A percentile compares a stretch with the other conserved stretches of the same genome.
Conservation (phyloP, 2,329 filamentous ascomycete species). For the Cladophialophora exuberans region DNA sequence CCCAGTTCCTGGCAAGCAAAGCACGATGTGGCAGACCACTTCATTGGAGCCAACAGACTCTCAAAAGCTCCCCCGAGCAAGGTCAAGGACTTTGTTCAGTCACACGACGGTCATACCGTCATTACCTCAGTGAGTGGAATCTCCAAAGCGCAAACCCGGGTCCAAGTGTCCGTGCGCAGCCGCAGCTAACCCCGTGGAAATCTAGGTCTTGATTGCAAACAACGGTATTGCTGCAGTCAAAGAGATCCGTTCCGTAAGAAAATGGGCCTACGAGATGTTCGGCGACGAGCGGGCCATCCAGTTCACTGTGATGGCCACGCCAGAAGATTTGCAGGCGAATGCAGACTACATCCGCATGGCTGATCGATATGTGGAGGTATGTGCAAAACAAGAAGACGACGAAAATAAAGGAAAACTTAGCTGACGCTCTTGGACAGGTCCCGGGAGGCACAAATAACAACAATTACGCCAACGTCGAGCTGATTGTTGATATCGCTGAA, state of each 20-base stretch:
- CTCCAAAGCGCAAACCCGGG: neutral
- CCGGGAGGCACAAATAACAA: constrained; percentile 99
- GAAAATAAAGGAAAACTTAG: constrained; percentile 7
- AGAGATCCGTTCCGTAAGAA: constrained; percentile 97
- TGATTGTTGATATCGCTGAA: constrained; percentile 98
- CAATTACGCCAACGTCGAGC: constrained; percentile 99
- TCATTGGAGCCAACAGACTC: constrained; percentile 92
- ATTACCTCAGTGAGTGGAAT: constrained; percentile 82
- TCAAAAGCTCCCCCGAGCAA: constrained; percentile 78
- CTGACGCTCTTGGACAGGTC: constrained; percentile 55
- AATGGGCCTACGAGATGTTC: constrained; percentile 99
- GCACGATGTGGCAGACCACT: constrained; percentile 84
- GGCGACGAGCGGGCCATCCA: constrained; percentile 98
- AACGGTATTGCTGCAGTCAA: constrained; percentile 99
- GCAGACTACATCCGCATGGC: constrained; percentile 99
- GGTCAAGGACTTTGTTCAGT: constrained; percentile 94
- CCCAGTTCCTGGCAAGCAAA: constrained; percentile 74
- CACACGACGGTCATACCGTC: constrained; percentile 91
- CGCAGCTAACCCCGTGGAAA: constrained; percentile 26
- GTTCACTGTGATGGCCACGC: constrained; percentile 99
- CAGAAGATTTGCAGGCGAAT: constrained; percentile 95
- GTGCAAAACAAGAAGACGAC: constrained; percentile 29
- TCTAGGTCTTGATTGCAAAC: constrained; percentile 94
- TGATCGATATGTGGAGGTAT: constrained; percentile 92
- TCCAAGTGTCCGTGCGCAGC: neutral